These are phyloP conservation scores for Ciborinia camelliae DNA, from an alignment of 2,329 filamentous ascomycete species.

Conservation along the genomic window DNA sequence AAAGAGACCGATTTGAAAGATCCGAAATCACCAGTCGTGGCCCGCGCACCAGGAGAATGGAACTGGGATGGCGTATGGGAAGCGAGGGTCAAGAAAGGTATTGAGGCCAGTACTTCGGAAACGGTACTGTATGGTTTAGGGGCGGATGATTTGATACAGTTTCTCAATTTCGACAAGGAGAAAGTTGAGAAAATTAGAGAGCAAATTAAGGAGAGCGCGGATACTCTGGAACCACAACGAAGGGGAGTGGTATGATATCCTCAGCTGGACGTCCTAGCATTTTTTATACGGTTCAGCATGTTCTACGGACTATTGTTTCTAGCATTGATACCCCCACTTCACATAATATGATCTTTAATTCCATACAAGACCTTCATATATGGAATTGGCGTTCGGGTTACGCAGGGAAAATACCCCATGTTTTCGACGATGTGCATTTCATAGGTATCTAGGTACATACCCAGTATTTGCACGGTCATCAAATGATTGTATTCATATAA, in stretches of 20 bases:
- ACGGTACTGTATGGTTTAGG: conserved; percentile 70
- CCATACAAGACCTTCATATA: background rate
- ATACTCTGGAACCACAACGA: conserved; percentile 41
- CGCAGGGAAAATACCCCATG: background rate
- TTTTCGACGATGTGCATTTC: background rate
- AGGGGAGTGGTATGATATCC: conserved; percentile 26
- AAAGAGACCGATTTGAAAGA: conserved; percentile 6
- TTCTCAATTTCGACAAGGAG: conserved; percentile 59
- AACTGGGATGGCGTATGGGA: conserved; percentile 99
- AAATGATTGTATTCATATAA: background rate
- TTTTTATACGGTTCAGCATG: conserved; percentile 6
- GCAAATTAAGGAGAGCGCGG: conserved; percentile 48
- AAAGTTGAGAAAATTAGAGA: conserved; percentile 57
- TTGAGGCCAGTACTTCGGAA: conserved; percentile 75
- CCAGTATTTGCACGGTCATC: background rate
- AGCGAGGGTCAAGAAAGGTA: conserved; percentile 75
- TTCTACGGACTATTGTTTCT: conserved; percentile 15
- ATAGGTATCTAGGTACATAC: background rate
- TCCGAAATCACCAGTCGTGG: conserved; percentile 3
- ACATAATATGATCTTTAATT: conserved; percentile 11
- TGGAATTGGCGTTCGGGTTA: background rate
- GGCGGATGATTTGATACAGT: conserved; percentile 70
- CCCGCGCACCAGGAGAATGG: conserved; percentile 74
- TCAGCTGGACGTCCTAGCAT: conserved; percentile 26
- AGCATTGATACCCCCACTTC: conserved; percentile 15